Evolutionary conservation across 345 rosid species (phyloP), one percentile per base, ranked within the genome.

Genomic region (Xanthoceras sorbifolium): DNA sequence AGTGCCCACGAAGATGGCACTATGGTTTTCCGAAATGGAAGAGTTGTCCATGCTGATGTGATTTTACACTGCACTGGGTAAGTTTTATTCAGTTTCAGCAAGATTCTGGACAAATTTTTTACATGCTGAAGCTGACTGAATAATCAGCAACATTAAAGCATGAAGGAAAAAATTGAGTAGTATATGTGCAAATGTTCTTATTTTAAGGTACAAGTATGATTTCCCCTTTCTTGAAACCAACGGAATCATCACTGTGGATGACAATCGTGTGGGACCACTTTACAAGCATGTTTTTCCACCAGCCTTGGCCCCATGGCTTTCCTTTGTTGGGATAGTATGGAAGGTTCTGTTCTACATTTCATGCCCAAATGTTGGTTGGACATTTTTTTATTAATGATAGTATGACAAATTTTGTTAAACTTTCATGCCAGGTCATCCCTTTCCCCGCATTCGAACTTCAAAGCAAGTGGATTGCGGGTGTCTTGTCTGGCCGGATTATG

Each of bases 51-150:
- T 0, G 93, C 92, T 14, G 86, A 92, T 84, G 81, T 87, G 55
- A 88, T 95, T 78, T 79, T 95, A 75, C 99, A 93, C 73, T 90
- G 97, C 85, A 93, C 97, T 0, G 97, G 93, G 93, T 94, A 90
- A 1, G 9, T 59, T 36, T 57, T 55, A 55, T 55, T 55, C 28
- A 55, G 26, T 50, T 46, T 46, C 52, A 46, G 3, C 59, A 17
- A 15, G 20, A 15, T 14, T 14, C 54, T 17, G 54, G 18, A 48
- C 54, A 15, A 48, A 48, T 44, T 44, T 44, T 12, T 44, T 44
- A 44, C 50, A 14, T 44, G 50, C 50, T 12, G 50, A 44, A 40
- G 23, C 15, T 9, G 61, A 75, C 54, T 18, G 14, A 20, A 57
- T 29, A 0, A 11, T 5, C 60, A 11, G 26, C 26, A n/a, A 61